Base-by-base conservation (phyloP, 768 basidiomycete genomes). In the Roridomyces roridus region DNA sequence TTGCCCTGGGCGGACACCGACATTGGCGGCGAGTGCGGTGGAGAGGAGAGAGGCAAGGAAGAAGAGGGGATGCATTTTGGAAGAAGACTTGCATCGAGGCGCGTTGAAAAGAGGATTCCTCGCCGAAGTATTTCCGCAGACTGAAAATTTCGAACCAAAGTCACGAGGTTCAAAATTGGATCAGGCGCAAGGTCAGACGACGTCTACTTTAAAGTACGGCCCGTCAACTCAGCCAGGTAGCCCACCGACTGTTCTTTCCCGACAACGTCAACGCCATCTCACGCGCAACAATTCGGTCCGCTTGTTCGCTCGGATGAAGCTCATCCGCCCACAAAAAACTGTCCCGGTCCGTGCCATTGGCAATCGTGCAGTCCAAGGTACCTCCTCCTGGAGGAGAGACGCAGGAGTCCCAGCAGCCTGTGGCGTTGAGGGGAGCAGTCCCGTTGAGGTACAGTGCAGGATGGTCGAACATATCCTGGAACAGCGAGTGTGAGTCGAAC, bases 241-340 rank as follows among this genome's bases (percentile, higher is more conserved):
- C 72, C 80, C 80, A 85, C 45, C 68, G 55, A 55, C 74, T 81
- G 1, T 63, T 57, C 39, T 75, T 70, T 9, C 82, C 80, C 46
- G 72, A 68, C 50, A 85, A 74, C 3, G 79, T 74, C n/a, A 76
- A 59, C 0, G 81, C 72, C 12, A 86, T 80, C 59, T 85, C 78
- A 46, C 75, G 71, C 0, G 83, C 85, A 6, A 86, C 72, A 29
- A 81, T 73, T 8, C 85, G 69, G 51, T 83, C 80, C 1, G 81
- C 74, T 64, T 87, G 85, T 60, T 85, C 82, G 9, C 83, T 84
- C 6, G 82, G 82, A 65, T 86, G 85, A 20, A 87, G 71, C 57
- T 86, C 85, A 60, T 86, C 84, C 55, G 69, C 79, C 81, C 86
- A 88, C 42, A 86, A 65, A 72, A 79, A 87, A 64, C 85, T 86